phyloP scores from a whole-genome alignment of 331 rosid genomes.

The Rhamnella rubrinervis region DNA sequence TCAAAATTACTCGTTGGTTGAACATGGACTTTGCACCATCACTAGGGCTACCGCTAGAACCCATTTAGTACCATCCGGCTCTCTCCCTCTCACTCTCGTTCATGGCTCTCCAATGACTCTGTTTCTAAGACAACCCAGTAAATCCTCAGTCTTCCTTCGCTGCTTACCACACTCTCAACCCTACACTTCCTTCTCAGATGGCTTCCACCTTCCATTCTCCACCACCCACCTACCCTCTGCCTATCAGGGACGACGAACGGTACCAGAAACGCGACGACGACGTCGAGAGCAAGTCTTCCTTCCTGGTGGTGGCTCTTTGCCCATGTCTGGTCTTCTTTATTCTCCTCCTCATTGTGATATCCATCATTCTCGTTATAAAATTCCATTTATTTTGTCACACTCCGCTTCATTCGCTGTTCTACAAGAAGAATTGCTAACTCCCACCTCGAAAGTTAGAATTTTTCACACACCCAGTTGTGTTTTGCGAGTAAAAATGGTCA shows the following conservation, averaged over 20 bases:
- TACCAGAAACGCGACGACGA: constrained; percentile 30
- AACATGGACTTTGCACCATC: no score
- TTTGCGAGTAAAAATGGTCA: constrained; percentile 18
- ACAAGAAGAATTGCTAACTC: constrained; percentile 53
- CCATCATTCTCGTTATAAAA: constrained; percentile 63
- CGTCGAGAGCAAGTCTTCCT: constrained; percentile 46
- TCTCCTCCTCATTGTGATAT: constrained; percentile 48
- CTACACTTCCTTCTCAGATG: constrained; percentile 33
- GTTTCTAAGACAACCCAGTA: constrained; percentile 29
- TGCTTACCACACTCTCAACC: constrained; percentile 8
- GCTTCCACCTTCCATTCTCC: constrained; percentile 41
- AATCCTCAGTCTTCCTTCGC: constrained; percentile 19
- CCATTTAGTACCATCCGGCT: no score
- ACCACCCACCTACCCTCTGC: constrained; percentile 45
- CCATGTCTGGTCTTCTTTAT: constrained; percentile 81
- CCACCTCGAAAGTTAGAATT: constrained; percentile 21
- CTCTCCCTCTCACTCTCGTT: background rate
- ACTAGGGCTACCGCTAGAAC: no score
- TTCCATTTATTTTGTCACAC: constrained; percentile 82
- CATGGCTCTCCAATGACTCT: constrained; percentile 65
- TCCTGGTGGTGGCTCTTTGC: constrained; percentile 70
- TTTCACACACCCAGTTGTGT: background rate
- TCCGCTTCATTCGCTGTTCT: constrained; percentile 59
- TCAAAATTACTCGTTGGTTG: no score
- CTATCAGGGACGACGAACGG: constrained; percentile 40